A percentile compares a stretch with the other conserved stretches of the same genome.
These are phyloP conservation scores for Mentha longifolia DNA, from an alignment of 257 asterid genomes.

Conservation along the genomic window DNA sequence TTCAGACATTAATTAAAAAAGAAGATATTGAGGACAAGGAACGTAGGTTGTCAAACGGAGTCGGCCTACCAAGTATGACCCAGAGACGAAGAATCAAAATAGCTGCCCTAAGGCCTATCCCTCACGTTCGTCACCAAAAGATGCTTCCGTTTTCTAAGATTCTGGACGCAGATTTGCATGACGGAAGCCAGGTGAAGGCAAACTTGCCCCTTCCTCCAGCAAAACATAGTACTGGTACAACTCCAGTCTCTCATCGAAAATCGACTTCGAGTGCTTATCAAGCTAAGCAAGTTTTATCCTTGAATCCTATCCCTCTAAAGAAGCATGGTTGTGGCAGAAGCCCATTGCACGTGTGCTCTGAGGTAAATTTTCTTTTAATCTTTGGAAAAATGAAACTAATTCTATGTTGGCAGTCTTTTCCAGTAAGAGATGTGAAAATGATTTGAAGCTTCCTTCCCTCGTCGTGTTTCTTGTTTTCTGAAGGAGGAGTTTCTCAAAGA, in stretches of 20 bases:
- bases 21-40: conserved; percentile 49
- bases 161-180: conserved; percentile 51
- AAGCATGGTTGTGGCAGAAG: conserved; percentile 95
- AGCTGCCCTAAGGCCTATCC: conserved; percentile 94
- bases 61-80: conserved; percentile 37
- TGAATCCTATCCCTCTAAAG: conserved; percentile 95
- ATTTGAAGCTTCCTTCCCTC: not conserved
- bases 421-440: no score
- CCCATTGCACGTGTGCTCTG: conserved; percentile 90
- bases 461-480: conserved; percentile 11
- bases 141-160: conserved; percentile 91
- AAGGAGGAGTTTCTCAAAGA: conserved; percentile 96
- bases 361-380: conserved; percentile 51
- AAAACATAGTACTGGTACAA: conserved; percentile 60
- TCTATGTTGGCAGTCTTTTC: not conserved
- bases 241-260: conserved; percentile 69
- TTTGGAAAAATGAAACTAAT: not conserved
- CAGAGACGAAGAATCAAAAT: conserved; percentile 58
- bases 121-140: conserved; percentile 92
- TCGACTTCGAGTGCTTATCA: conserved; percentile 66
- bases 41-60: conserved; percentile 48
- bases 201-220: conserved; percentile 59
- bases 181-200: conserved; percentile 62
- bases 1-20: conserved; percentile 35
- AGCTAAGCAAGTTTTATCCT: conserved; percentile 87